Conservation (phyloP, 2,329 filamentous ascomycete genomes). For the Rasamsonia emersonii region DNA sequence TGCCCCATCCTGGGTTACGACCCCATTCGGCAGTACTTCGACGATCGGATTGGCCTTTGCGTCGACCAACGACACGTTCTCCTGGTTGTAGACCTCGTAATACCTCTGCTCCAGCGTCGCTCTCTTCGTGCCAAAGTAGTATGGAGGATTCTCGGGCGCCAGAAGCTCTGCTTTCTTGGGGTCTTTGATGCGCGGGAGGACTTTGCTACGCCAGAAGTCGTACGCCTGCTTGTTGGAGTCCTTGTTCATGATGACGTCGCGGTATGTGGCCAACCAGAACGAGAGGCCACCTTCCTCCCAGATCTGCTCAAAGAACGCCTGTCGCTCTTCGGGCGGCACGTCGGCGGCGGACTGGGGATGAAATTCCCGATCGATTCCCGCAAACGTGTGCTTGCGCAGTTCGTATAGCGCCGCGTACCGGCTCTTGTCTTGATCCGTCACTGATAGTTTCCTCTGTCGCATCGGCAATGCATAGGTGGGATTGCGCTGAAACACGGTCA, state of each 20-base stretch:
- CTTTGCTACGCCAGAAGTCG: slow-evolving; percentile 48
- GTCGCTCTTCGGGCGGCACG: slow-evolving; percentile 34
- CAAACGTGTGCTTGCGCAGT: neutral
- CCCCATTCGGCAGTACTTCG: slow-evolving; percentile 29
- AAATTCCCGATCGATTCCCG: neutral
- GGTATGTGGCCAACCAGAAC: slow-evolving; percentile 48
- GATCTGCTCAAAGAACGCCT: slow-evolving; percentile 41
- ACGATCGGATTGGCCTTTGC: slow-evolving; percentile 37
- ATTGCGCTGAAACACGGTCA: slow-evolving; percentile 5
- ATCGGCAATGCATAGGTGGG: slow-evolving; percentile 5
- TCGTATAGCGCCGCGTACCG: neutral
- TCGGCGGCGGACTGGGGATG: neutral
- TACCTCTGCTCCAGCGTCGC: slow-evolving; percentile 41
- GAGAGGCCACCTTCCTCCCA: slow-evolving; percentile 48
- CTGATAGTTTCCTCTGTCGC: slow-evolving; percentile 1
- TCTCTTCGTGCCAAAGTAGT: slow-evolving; percentile 49
- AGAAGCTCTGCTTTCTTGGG: slow-evolving; percentile 42
- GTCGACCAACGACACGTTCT: slow-evolving; percentile 40
- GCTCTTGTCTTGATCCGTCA: neutral
- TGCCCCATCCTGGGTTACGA: slow-evolving; percentile 13
- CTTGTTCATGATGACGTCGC: slow-evolving; percentile 40
- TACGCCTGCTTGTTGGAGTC: slow-evolving; percentile 48
- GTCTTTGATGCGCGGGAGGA: slow-evolving; percentile 43
- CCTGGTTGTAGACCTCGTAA: slow-evolving; percentile 42
- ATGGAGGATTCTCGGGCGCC: slow-evolving; percentile 44